Conservation (phyloP, 2,329 filamentous ascomycete species). For the Botryotinia convoluta region DNA sequence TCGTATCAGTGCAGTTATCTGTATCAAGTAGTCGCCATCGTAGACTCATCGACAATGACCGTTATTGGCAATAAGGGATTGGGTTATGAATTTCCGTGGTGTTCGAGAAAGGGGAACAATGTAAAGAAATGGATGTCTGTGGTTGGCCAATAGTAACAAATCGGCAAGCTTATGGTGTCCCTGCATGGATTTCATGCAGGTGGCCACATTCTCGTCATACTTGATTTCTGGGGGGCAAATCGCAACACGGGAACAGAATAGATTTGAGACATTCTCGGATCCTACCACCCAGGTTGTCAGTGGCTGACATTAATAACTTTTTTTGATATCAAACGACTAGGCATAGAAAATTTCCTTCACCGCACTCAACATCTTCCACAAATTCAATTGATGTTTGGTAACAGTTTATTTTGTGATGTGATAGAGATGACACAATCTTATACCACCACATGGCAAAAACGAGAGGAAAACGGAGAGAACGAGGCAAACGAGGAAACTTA, state of each 20-base stretch:
- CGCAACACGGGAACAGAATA: background rate
- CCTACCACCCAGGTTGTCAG: conserved; percentile 14
- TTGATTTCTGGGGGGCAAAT: background rate
- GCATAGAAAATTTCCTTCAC: background rate
- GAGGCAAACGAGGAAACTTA: background rate
- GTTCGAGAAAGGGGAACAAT: background rate
- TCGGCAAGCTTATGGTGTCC: conserved; percentile 12
- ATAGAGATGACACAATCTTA: background rate
- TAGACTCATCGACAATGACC: background rate
- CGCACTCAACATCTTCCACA: background rate
- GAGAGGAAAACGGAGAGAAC: background rate
- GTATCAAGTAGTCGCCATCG: background rate
- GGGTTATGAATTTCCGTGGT: background rate
- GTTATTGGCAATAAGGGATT: background rate
- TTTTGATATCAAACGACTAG: conserved; percentile 5
- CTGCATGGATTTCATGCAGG: conserved; percentile 19
- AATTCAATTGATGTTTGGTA: background rate
- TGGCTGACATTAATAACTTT: conserved; percentile 16
- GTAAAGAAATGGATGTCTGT: background rate
- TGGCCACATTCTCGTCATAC: conserved; percentile 11
- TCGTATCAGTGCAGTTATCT: background rate
- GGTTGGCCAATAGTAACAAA: conserved; percentile 14
- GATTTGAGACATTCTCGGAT: conserved; percentile 17
- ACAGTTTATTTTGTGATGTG: background rate
- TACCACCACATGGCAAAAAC: background rate